Base-by-base conservation (phyloP, 2,329 filamentous ascomycete genomes). In the Mycosphaerella sp. region DNA sequence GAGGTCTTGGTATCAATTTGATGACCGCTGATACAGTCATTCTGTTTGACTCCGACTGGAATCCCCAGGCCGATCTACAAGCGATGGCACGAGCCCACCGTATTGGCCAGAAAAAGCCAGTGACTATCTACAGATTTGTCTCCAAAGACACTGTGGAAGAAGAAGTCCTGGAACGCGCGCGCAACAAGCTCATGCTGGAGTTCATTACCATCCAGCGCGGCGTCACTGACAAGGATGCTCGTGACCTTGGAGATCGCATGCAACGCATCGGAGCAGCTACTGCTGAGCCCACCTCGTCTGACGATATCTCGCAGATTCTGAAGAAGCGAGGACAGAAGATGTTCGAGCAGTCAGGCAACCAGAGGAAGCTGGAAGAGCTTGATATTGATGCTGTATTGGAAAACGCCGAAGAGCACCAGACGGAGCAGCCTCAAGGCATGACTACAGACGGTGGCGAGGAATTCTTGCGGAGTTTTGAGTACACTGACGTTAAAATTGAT, bases 21-120 rank as follows among this genome's bases (percentile, higher is more conserved):
- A 98, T 97, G 89, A 97, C 93, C 23, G 93, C 93, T 6, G 95
- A 98, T 67, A 98, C 93, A 0, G 93, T 98, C 61, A 85, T 98
- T 64, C 86, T 98, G 43, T 98, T 97, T 65, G 95, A 98, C 70
- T 97, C 93, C 0, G 91, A 96, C 67, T 98, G 95, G 93, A 98
- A 98, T 63, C 95, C 93, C 14, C 93, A 98, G 70, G 93, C 93
- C 6, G 95, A 98, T 76, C 76, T 98, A 62, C 93, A 98, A 70
- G 93, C 93, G 40, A 98, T 98, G 93, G 93, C 93, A 55, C 86
- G 93, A 72, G 95, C 95, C 55, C 95, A 98, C 73, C 87, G 93
- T 70, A 98, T 98, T 61, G 93, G 93, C 2, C 93, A 98, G 70
- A 95, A 93, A 69, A 90, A 85, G 59, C 92, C 93, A 6, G 93